Base-by-base conservation (phyloP, 108 stramenopile genomes). In the Heterococcus sp. region DNA sequence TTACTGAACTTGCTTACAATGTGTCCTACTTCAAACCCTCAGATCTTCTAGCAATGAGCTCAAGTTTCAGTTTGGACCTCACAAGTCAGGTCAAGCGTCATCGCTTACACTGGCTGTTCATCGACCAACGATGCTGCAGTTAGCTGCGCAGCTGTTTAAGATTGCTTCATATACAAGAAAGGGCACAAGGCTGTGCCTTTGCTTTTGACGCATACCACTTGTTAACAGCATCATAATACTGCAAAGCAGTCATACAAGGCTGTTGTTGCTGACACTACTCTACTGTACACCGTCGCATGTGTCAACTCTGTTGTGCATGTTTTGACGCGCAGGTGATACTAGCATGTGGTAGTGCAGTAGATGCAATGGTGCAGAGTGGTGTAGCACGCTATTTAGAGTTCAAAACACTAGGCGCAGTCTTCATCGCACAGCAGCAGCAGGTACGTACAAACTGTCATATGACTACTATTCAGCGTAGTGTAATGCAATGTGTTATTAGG, bases 371-470 rank as follows among this genome's bases (percentile, higher is more conserved):
- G 64, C 8, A 31, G 34, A 71, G 76, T 28, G 87, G 87, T 2
- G 83, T 83, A 0, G 37, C 74, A 31, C 66, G 63, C 29, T 87
- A 87, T 74, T 27, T 87, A 75, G 87, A 87, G 75, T 87, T 87
- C 85, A 87, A 87, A 70, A 35, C 86, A 8, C 40, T 85, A 35
- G 85, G 83, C 21, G 85, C 37, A 3, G 35, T 86, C 4, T 86
- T 65, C 58, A 26, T 75, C 8, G 74, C 30, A 21, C 46, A 58
- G n/a, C n/a, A n/a, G n/a, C n/a, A n/a, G n/a, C n/a, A n/a, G n/a
- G n/a, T n/a, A n/a, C n/a, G n/a, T n/a, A n/a, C n/a, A n/a, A n/a
- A n/a, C n/a, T n/a, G n/a, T n/a, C n/a, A n/a, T n/a, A n/a, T n/a
- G n/a, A n/a, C n/a, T n/a, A n/a, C n/a, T n/a, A n/a, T n/a, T n/a